phyloP scores from a whole-genome alignment of 1,284 basidiomycete species.

The Melampsora americana region DNA sequence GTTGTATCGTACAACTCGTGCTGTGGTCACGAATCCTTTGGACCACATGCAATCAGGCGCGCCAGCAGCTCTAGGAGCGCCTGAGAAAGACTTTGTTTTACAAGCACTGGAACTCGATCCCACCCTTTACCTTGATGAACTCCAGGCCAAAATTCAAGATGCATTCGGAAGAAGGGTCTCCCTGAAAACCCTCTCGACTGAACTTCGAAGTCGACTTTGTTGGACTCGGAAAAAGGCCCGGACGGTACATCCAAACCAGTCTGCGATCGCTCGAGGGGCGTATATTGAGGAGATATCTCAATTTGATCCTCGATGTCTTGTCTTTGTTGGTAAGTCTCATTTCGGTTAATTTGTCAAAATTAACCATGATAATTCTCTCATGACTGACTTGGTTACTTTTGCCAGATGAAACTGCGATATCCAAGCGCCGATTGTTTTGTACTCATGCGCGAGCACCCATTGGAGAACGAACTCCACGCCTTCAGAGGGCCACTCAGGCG shows the following conservation, averaged over 20 bases:
- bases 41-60: not conserved
- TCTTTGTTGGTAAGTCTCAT: conserved; percentile 8
- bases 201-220: not conserved
- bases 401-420: not conserved
- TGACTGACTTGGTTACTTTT: not conserved
- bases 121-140: not conserved
- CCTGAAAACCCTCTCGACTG: not conserved
- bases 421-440: not conserved
- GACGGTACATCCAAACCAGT: not conserved
- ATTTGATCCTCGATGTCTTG: not conserved
- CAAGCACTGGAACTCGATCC: not conserved
- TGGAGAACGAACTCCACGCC: too few relatives aligned
- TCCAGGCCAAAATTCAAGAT: not conserved
- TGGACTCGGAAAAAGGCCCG: not conserved
- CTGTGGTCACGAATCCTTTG: not conserved
- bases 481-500: too few relatives aligned
- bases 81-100: not conserved
- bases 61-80: not conserved
- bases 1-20: not conserved
- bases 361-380: not conserved
- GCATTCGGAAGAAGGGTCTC: not conserved
- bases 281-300: not conserved
- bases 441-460: too few relatives aligned
- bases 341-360: not conserved
- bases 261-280: not conserved